A percentile compares a stretch with the other conserved stretches of the same genome.
phyloP scores from a whole-genome alignment of 176 grass and related monocot genomes.

The Carex scoparia region DNA sequence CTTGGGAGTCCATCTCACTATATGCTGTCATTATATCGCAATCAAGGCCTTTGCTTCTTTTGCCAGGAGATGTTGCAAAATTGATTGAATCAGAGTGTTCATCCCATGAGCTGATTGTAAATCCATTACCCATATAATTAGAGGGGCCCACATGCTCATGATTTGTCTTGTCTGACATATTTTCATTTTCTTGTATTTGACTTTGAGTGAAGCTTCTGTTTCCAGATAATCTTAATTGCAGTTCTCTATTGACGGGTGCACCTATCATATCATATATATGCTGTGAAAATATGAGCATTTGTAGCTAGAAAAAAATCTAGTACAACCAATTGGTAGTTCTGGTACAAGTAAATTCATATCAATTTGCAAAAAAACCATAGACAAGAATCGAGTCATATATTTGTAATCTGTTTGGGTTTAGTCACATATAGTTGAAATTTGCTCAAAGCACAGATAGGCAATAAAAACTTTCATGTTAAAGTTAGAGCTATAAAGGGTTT shows the following conservation, averaged over 20 bases:
- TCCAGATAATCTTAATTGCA: slow-evolving; percentile 9
- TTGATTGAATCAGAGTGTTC: slow-evolving; percentile 79
- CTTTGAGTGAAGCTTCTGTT: not conserved
- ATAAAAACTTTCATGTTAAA: not conserved
- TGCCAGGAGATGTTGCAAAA: slow-evolving; percentile 56
- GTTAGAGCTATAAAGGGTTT: not conserved
- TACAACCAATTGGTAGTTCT: too few species aligned
- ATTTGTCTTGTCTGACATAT: not conserved
- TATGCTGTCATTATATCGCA: slow-evolving; percentile 53
- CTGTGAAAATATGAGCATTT: not conserved
- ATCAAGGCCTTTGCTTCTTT: slow-evolving; percentile 42
- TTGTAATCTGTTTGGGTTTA: not conserved
- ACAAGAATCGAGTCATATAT: not conserved
- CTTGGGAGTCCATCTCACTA: slow-evolving; percentile 74
- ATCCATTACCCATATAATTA: slow-evolving; percentile 26
- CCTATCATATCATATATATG: slow-evolving; percentile 7
- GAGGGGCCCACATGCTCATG: slow-evolving; percentile 13
- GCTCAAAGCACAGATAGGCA: not conserved
- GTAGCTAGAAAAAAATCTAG: not conserved
- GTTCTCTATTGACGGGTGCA: not conserved
- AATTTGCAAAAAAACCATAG: not conserved
- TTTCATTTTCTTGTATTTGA: not conserved
- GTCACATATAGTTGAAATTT: not conserved
- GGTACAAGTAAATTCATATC: not conserved
- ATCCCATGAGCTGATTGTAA: slow-evolving; percentile 82